These are phyloP conservation scores for Penstemon newberryi DNA, from an alignment of 257 asterid genomes.

Conservation along the genomic window DNA sequence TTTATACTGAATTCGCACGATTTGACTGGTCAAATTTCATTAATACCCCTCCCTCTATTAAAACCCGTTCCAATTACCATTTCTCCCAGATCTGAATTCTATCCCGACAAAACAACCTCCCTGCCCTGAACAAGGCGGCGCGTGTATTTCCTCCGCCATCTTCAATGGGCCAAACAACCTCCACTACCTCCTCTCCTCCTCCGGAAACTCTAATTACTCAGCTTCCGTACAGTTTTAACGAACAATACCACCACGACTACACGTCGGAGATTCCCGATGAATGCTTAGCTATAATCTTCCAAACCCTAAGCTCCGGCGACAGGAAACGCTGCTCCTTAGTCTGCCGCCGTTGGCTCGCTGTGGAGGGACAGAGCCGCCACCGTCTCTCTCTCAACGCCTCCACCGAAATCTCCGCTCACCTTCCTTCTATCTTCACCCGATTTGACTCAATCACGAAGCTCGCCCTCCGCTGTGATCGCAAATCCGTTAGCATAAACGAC, in stretches of 20 bases:
- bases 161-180: constrained; percentile 33
- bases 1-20: too few relatives aligned
- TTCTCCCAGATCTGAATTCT: constrained; percentile 15
- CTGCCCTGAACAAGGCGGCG: constrained; percentile 32
- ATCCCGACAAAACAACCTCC: background rate
- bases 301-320: constrained; percentile 69
- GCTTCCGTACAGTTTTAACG: constrained; percentile 10
- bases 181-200: constrained; percentile 27
- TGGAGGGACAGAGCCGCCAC: constrained; percentile 79
- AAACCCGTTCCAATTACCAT: constrained; percentile 20
- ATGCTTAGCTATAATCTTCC: constrained; percentile 71
- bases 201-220: constrained; percentile 14
- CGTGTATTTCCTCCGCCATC: constrained; percentile 30
- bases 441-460: constrained; percentile 73
- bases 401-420: constrained; percentile 36
- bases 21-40: constrained; percentile 34
- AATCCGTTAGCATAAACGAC: constrained; percentile 59
- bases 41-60: constrained; percentile 26
- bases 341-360: constrained; percentile 65
- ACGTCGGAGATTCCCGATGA: constrained; percentile 70
- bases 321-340: constrained; percentile 63
- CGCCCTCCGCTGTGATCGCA: constrained; percentile 74
- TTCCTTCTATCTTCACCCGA: constrained; percentile 55
- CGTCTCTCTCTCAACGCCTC: constrained; percentile 63
- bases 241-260: constrained; percentile 40